Percentiles rank a stretch among this genome's conserved stretches.
Evolutionary conservation across 768 basidiomycete species (phyloP).

Genomic region (Exidia glandulosa): DNA sequence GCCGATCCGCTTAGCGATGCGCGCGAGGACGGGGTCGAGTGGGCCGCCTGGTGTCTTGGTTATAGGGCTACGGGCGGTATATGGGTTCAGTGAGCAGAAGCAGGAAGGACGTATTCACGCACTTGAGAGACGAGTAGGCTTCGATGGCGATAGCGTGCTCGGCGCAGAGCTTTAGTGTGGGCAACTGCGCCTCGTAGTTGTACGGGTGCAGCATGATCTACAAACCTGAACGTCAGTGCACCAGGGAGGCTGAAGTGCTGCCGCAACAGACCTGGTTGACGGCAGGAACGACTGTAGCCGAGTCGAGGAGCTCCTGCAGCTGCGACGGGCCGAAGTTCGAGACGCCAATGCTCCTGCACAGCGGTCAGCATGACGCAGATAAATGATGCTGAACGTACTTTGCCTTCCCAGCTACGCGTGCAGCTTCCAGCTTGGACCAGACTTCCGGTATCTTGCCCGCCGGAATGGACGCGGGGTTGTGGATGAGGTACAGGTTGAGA

Average conservation of each 20-base stretch:
- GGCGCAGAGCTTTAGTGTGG: constrained; percentile 16
- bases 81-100: background rate
- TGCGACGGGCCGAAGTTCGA: constrained; percentile 65
- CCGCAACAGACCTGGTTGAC: constrained; percentile 50
- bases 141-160: constrained; percentile 18
- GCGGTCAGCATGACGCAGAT: no score
- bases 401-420: constrained; percentile 11
- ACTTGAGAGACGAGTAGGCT: constrained; percentile 19
- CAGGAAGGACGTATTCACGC: background rate
- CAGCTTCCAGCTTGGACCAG: constrained; percentile 53
- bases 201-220: constrained; percentile 21
- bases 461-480: constrained; percentile 41
- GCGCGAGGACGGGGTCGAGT: constrained; percentile 14
- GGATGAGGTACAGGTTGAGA: constrained; percentile 65
- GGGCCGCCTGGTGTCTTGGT: constrained; percentile 19
- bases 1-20: constrained; percentile 13
- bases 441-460: constrained; percentile 47
- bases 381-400: no score
- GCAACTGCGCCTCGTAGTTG: constrained; percentile 12
- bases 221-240: background rate
- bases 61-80: constrained; percentile 12
- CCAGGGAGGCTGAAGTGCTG: background rate
- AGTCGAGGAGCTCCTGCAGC: constrained; percentile 58
- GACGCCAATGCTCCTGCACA: constrained; percentile 66
- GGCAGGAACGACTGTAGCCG: constrained; percentile 55